These are phyloP conservation scores for Debaryomyces tyrocola DNA, from an alignment of 805 yeast genomes.

Conservation along the genomic window DNA sequence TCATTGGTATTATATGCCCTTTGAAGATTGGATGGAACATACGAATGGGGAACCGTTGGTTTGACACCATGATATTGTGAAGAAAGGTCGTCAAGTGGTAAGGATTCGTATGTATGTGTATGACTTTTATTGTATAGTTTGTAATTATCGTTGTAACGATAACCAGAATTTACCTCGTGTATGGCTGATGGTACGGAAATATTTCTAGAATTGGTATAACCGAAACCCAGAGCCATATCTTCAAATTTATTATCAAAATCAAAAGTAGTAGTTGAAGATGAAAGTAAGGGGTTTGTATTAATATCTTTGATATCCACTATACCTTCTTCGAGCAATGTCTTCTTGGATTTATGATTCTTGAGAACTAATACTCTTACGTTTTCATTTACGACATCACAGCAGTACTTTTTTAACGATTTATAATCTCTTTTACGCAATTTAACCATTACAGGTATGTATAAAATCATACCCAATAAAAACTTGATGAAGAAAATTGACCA, in stretches of 20 bases:
- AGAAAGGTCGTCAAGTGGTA: constrained; percentile 6
- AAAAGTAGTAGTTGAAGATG: constrained; percentile 14
- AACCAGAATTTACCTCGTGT: neutral
- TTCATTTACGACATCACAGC: constrained; percentile 58
- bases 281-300: constrained; percentile 26
- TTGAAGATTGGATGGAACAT: neutral
- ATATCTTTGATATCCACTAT: constrained; percentile 23
- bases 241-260: constrained; percentile 2
- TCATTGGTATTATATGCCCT: neutral
- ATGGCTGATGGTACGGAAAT: constrained; percentile 4
- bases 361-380: constrained; percentile 54
- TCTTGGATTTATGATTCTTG: constrained; percentile 37
- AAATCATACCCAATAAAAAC: constrained; percentile 54
- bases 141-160: constrained; percentile 15
- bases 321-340: constrained; percentile 31
- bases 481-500: constrained; percentile 68
- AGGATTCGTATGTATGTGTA: constrained; percentile 6
- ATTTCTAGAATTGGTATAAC: neutral
- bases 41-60: neutral
- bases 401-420: constrained; percentile 57
- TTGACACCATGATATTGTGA: neutral
- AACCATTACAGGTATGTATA: constrained; percentile 51
- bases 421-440: constrained; percentile 37
- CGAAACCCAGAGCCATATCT: neutral
- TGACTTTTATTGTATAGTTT: constrained; percentile 11